A percentile compares a stretch with the other conserved stretches of the same genome.
Conservation (phyloP, 208 protist species). For the Trypanosoma scelopori region DNA sequence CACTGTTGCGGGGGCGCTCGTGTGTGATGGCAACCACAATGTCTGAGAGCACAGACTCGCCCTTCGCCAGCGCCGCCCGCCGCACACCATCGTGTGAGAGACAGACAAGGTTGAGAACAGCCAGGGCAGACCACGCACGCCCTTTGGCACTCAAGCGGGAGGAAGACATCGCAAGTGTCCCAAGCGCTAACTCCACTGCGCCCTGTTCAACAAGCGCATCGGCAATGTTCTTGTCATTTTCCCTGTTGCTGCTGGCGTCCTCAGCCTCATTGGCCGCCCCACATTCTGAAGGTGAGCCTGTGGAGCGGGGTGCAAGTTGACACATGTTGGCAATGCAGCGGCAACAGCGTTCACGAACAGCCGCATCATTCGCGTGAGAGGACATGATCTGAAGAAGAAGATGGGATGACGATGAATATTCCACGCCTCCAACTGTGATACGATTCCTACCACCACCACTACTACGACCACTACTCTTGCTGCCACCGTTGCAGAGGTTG, state of each 20-base stretch:
- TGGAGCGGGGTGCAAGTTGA: slow-evolving; percentile 33
- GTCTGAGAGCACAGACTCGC: slow-evolving; percentile 48
- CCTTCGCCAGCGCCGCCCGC: slow-evolving; percentile 37
- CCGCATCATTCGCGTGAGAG: slow-evolving; percentile 43
- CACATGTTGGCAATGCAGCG: slow-evolving; percentile 85
- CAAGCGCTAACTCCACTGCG: slow-evolving; percentile 62
- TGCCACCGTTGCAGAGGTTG: not conserved
- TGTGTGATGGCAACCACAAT: slow-evolving; percentile 43
- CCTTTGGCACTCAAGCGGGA: slow-evolving; percentile 44
- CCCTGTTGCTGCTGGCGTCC: not conserved
- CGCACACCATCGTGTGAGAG: slow-evolving; percentile 48
- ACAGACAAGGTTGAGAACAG: slow-evolving; percentile 67
- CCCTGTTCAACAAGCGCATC: slow-evolving; percentile 62
- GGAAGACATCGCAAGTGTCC: slow-evolving; percentile 42
- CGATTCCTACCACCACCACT: not conserved
- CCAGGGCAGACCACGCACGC: slow-evolving; percentile 56
- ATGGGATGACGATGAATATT: slow-evolving; percentile 15
- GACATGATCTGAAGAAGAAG: slow-evolving; percentile 61
- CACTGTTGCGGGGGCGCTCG: slow-evolving; percentile 6
- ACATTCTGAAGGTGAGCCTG: not conserved
- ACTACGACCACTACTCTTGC: not conserved
- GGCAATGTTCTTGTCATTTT: slow-evolving; percentile 23
- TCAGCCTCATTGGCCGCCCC: not conserved
- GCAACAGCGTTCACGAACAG: slow-evolving; percentile 71
- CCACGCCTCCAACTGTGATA: slow-evolving; percentile 1